phyloP scores from a whole-genome alignment of 805 yeast species.

The Saturnispora diversa region DNA sequence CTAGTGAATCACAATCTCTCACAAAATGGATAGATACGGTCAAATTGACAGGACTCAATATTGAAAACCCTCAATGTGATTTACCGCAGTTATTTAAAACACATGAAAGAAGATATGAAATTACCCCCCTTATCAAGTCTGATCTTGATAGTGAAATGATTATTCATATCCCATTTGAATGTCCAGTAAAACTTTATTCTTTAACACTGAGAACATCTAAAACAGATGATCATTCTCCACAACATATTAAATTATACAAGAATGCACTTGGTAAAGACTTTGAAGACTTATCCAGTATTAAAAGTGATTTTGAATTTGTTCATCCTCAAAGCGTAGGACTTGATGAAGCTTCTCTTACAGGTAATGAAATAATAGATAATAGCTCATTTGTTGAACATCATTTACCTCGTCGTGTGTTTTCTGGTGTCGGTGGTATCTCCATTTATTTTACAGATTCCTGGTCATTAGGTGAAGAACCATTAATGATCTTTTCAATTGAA shows the following conservation, averaged over 20 bases:
- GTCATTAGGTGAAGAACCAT: conserved; percentile 49
- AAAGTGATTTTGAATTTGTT: conserved; percentile 43
- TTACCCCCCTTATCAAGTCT: conserved; percentile 38
- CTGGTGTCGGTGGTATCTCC: conserved; percentile 60
- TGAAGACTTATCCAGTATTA: conserved; percentile 42
- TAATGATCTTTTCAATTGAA: conserved; percentile 62
- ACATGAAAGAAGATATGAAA: conserved; percentile 40
- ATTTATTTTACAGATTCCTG: conserved; percentile 62
- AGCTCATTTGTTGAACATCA: conserved; percentile 69
- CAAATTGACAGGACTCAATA: conserved; percentile 57
- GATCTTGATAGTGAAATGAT: conserved; percentile 82
- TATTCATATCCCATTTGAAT: conserved; percentile 71
- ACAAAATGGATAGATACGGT: conserved; percentile 50
- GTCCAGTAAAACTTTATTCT: conserved; percentile 65
- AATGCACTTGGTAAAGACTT: conserved; percentile 69
- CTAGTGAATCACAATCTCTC: conserved; percentile 61
- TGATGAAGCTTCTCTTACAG: conserved; percentile 53
- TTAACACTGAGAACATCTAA: conserved; percentile 60
- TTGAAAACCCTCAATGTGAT: conserved; percentile 45
- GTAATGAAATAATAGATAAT: conserved; percentile 47
- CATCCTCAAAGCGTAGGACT: conserved; percentile 54
- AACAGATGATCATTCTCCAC: conserved; percentile 55
- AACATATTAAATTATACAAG: conserved; percentile 60
- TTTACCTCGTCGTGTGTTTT: conserved; percentile 65
- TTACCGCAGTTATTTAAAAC: conserved; percentile 45